Percentiles rank a stretch among this genome's conserved stretches.
Evolutionary conservation across 768 basidiomycete genomes (phyloP).

Genomic region (Rhizopogon sp.): DNA sequence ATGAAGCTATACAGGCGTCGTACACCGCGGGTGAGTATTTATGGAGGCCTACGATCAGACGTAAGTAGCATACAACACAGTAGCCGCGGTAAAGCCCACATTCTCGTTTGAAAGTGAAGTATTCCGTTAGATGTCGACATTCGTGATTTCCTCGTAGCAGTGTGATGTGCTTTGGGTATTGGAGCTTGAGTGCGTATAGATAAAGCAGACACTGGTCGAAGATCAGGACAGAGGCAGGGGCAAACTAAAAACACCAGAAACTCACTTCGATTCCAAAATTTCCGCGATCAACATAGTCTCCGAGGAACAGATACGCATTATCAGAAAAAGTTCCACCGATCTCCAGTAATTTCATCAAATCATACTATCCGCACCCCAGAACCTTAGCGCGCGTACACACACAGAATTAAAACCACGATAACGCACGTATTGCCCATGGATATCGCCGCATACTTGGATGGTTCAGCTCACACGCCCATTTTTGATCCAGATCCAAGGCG

Average conservation of each 20-base stretch:
- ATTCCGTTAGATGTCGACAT: slow-evolving; percentile 94
- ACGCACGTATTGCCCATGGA: slow-evolving; percentile 93
- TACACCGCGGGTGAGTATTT: slow-evolving; percentile 84
- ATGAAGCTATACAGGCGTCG: slow-evolving; percentile 87
- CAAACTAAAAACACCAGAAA: background rate
- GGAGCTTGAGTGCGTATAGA: slow-evolving; percentile 89
- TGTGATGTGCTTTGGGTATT: slow-evolving; percentile 76
- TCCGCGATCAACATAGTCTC: slow-evolving; percentile 97
- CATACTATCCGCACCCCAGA: slow-evolving; percentile 55
- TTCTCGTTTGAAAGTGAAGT: slow-evolving; percentile 98
- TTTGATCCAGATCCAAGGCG: background rate
- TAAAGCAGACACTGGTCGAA: slow-evolving; percentile 75
- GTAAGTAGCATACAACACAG: slow-evolving; percentile 1
- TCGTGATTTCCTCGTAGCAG: slow-evolving; percentile 96
- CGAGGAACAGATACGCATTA: slow-evolving; percentile 88
- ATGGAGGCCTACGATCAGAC: slow-evolving; percentile 58
- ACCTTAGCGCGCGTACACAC: background rate
- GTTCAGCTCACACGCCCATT: slow-evolving; percentile 6
- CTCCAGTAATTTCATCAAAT: slow-evolving; percentile 97
- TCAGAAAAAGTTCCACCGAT: slow-evolving; percentile 84
- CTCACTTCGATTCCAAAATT: slow-evolving; percentile 80
- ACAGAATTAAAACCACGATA: slow-evolving; percentile 4
- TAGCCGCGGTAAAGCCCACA: slow-evolving; percentile 42
- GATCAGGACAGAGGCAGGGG: background rate
- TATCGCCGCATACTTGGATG: slow-evolving; percentile 84